phyloP scores from a whole-genome alignment of 1,139 yeast genomes.

The Wickerhamiella pararugosa region DNA sequence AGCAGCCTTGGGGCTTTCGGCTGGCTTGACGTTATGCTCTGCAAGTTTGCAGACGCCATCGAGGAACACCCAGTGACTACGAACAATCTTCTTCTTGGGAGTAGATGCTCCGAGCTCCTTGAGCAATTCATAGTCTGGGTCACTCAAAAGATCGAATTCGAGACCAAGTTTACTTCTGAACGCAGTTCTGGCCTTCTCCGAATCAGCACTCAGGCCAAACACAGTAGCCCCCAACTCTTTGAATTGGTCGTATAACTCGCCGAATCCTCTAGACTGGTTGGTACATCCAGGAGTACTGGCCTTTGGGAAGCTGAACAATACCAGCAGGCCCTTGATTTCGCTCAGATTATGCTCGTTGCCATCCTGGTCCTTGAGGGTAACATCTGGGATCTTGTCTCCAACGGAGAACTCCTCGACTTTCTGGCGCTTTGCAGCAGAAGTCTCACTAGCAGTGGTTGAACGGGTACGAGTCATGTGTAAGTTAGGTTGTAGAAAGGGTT shows the following conservation, averaged over 20 bases:
- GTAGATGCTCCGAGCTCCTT: slow-evolving; percentile 68
- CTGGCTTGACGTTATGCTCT: slow-evolving; percentile 64
- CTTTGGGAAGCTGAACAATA: slow-evolving; percentile 67
- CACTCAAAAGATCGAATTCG: slow-evolving; percentile 61
- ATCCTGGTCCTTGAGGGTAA: slow-evolving; percentile 51
- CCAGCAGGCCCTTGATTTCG: slow-evolving; percentile 17
- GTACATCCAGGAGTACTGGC: slow-evolving; percentile 94
- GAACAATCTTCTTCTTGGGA: slow-evolving; percentile 48
- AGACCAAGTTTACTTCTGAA: slow-evolving; percentile 60
- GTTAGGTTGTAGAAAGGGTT: not conserved
- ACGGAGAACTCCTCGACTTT: slow-evolving; percentile 26
- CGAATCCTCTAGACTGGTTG: slow-evolving; percentile 81
- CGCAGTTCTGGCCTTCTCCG: slow-evolving; percentile 42
- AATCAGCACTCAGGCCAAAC: slow-evolving; percentile 20
- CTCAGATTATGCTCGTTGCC: slow-evolving; percentile 34
- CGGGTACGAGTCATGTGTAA: slow-evolving; percentile 1
- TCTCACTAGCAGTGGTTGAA: not conserved
- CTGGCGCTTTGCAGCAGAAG: slow-evolving; percentile 1
- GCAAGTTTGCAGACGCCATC: slow-evolving; percentile 58
- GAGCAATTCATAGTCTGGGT: slow-evolving; percentile 55
- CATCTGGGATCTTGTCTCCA: slow-evolving; percentile 60
- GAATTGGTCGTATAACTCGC: slow-evolving; percentile 46
- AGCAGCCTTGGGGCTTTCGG: slow-evolving; percentile 51
- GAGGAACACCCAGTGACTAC: slow-evolving; percentile 82
- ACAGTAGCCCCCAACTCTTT: slow-evolving; percentile 28